Evolutionary conservation across 2,329 filamentous ascomycete species (phyloP).

Genomic region (Beauveria australis): DNA sequence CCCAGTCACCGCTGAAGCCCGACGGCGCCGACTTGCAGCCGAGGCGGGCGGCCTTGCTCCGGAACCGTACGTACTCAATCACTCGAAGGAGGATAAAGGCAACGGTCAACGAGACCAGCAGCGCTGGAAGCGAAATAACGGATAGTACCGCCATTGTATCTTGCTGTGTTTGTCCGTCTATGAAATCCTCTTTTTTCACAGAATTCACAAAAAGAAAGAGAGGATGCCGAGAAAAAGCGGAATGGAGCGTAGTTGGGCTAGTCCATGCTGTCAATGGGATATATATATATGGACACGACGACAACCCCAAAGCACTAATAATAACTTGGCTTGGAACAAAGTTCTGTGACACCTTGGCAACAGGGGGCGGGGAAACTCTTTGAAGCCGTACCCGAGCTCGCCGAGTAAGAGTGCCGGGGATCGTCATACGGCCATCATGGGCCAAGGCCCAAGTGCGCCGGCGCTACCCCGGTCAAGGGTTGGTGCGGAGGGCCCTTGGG

Average conservation of each 20-base stretch:
- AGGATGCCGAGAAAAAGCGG: not conserved
- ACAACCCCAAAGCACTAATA: not conserved
- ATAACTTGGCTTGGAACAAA: not conserved
- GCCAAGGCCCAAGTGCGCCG: not conserved
- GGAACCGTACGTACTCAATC: not conserved
- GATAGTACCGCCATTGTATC: slow-evolving; percentile 2
- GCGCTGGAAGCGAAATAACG: not conserved
- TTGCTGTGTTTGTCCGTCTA: not conserved
- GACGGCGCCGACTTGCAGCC: slow-evolving; percentile 14
- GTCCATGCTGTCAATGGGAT: not conserved
- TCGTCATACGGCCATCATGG: not conserved
- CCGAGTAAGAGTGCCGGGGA: not conserved
- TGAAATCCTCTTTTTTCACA: not conserved
- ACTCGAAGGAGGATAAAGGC: not conserved
- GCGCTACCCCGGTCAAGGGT: no score
- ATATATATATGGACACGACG: not conserved
- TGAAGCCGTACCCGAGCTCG: not conserved
- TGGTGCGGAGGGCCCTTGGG: not conserved
- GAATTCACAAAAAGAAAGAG: not conserved
- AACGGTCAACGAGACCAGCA: slow-evolving; percentile 1
- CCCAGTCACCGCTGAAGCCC: slow-evolving; percentile 12
- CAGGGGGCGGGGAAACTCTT: slow-evolving; percentile 2
- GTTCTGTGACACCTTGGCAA: not conserved
- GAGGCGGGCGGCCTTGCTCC: slow-evolving; percentile 1
- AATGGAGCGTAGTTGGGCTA: not conserved